Base-by-base conservation (phyloP, 305 asterid genomes). In the Euphrasia arctica region DNA sequence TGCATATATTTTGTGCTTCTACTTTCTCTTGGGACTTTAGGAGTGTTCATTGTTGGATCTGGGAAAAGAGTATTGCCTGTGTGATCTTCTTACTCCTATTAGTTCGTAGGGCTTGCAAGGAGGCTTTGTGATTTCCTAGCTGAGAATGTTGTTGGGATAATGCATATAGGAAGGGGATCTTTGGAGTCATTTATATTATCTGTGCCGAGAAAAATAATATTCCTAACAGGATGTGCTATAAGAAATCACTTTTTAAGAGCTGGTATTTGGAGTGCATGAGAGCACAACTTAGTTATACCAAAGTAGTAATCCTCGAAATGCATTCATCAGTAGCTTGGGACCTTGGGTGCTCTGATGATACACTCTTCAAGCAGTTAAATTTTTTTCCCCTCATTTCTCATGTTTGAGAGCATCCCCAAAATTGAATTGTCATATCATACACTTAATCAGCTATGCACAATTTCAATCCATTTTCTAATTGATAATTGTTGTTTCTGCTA, bases 401-500 rank as follows among this genome's bases (percentile, higher is more conserved):
- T 39, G 45, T 39, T 39, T 39, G 45, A 39, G 45, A 39, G 45
- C 12, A 39, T 18, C 54, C 18, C 54, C 54, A 6, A 49, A 5
- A 13, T 25, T 49, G 25, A 5, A 49, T 3, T 49, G 54, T 49
- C 18, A 12, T 13, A 49, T 49, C 54, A 48, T 48, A 14, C 54
- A 48, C 54, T n/a, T 48, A 18, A 13, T 49, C 22, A 49, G 22
- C n/a, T n/a, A 49, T 49, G 9, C 15, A 49, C 54, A 5, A n/a
- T 12, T 12, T 2, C 15, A 48, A 28, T 51, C 14, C 60, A 0
- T 67, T 67, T 29, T 34, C 15, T 31, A 7, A 59, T n/a, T 59
- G 65, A 41, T 67, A 49, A 8, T 58, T 59, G 36, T 28, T 55
- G 36, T 56, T 56, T 2, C 41, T 56, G 41, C 50, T 63, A 13